Evolutionary conservation across 177 flowering plant genomes (phyloP).

Genomic region (Tripterygium wilfordii): DNA sequence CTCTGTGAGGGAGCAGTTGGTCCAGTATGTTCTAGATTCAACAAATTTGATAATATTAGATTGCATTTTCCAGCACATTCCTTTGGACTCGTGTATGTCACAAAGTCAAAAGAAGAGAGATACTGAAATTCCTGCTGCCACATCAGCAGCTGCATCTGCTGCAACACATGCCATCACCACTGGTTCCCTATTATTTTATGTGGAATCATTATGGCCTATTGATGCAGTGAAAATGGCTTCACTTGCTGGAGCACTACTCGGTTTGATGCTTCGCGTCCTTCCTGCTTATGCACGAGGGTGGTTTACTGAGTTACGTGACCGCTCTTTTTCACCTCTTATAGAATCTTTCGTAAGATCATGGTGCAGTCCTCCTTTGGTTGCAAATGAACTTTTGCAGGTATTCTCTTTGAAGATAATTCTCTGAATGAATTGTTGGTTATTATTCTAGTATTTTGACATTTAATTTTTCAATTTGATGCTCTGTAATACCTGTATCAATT

Average conservation of each 20-base stretch:
- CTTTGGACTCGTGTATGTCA: constrained; percentile 41
- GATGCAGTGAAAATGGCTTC: constrained; percentile 57
- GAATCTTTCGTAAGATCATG: constrained; percentile 78
- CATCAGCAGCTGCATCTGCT: constrained; percentile 56
- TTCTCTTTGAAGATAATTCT: background rate
- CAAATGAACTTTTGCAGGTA: constrained; percentile 88
- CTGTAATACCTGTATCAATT: too few relatives aligned
- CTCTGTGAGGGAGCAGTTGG: constrained; percentile 55
- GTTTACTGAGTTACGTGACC: constrained; percentile 81
- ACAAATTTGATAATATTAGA: constrained; percentile 60
- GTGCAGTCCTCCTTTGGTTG: constrained; percentile 82
- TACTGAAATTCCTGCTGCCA: constrained; percentile 41
- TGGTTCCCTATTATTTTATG: constrained; percentile 52
- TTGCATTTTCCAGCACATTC: constrained; percentile 84
- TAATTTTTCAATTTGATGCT: too few relatives aligned
- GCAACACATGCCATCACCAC: constrained; percentile 65
- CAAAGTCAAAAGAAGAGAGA: constrained; percentile 62
- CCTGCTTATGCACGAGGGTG: constrained; percentile 94
- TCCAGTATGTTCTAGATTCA: constrained; percentile 67
- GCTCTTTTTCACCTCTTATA: constrained; percentile 54
- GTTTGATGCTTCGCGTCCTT: constrained; percentile 80
- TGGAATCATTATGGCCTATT: constrained; percentile 80
- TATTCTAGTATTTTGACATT: background rate
- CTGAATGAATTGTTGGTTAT: background rate
- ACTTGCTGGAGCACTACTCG: constrained; percentile 84